Evolutionary conservation across 1,139 yeast species (phyloP).

Genomic region (Protomyces gravidus): DNA sequence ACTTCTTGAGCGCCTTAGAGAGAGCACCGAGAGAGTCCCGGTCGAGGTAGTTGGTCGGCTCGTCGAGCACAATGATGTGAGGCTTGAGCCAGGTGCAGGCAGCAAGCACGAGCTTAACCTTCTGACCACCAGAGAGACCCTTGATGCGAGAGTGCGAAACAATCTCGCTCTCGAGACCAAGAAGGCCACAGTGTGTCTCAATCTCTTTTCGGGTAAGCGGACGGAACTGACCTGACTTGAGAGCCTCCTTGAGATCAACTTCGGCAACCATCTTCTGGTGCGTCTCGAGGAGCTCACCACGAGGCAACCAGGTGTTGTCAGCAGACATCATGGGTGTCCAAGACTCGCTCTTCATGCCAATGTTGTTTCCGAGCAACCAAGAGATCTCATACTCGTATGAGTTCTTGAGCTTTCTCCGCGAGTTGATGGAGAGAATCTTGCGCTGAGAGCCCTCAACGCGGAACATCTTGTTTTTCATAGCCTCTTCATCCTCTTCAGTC

Average conservation of each 20-base stretch:
- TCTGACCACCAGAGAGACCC: constrained; percentile 99
- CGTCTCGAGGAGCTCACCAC: constrained; percentile 98
- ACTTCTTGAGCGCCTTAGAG: constrained; percentile 96
- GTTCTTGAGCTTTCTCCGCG: constrained; percentile 99
- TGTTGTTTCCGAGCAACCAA: constrained; percentile 93
- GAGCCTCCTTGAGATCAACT: constrained; percentile 99
- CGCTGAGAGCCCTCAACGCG: constrained; percentile 97
- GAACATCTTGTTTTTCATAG: constrained; percentile 95
- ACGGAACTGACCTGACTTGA: constrained; percentile 99
- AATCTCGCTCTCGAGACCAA: constrained; percentile 98
- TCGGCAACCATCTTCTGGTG: constrained; percentile 99
- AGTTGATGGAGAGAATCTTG: constrained; percentile 90
- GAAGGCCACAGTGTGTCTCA: constrained; percentile 96
- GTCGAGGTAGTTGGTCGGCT: constrained; percentile 88
- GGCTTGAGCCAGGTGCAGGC: constrained; percentile 99
- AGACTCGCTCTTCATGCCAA: constrained; percentile 98
- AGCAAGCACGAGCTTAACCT: constrained; percentile 98
- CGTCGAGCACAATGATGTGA: constrained; percentile 93
- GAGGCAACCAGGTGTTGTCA: constrained; percentile 99
- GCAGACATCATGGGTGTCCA: constrained; percentile 99
- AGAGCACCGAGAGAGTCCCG: constrained; percentile 99
- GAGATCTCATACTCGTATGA: constrained; percentile 99
- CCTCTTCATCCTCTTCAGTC: constrained; percentile 92
- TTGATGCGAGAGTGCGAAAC: constrained; percentile 99
- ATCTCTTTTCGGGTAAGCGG: constrained; percentile 99